Evolutionary conservation across 2,329 filamentous ascomycete species (phyloP).

Genomic region (Herpotrichia juniperi): DNA sequence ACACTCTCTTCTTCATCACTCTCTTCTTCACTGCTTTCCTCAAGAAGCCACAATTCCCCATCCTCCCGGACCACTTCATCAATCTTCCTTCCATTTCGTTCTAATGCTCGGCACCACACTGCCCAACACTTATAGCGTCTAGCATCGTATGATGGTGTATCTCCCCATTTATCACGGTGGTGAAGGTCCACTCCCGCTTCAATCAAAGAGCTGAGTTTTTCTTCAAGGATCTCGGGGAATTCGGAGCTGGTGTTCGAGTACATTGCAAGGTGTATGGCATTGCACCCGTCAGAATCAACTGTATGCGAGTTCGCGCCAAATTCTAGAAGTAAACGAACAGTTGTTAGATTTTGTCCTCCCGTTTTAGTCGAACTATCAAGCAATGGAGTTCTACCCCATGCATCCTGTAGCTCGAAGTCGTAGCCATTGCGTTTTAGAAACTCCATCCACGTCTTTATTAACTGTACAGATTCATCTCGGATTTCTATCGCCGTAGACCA

Average conservation of each 20-base stretch:
- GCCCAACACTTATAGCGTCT: background rate
- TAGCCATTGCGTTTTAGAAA: background rate
- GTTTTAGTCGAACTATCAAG: conserved; percentile 3
- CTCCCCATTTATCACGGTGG: conserved; percentile 3
- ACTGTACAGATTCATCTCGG: background rate
- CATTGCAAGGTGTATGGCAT: conserved; percentile 2
- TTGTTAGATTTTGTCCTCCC: conserved; percentile 4
- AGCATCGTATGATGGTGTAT: background rate
- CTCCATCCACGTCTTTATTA: background rate
- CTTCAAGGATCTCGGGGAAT: no score
- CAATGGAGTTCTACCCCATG: background rate
- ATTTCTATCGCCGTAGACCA: no score
- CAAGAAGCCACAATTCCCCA: conserved; percentile 6
- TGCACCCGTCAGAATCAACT: background rate
- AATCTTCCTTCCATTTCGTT: conserved; percentile 7
- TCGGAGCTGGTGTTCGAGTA: background rate
- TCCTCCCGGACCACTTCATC: conserved; percentile 5
- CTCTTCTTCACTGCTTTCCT: conserved; percentile 5
- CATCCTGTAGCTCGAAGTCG: background rate
- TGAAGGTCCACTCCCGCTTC: conserved; percentile 3
- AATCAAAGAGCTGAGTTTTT: conserved; percentile 4
- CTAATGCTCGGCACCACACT: conserved; percentile 6
- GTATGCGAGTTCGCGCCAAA: background rate
- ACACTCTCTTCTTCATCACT: background rate
- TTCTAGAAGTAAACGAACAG: background rate